Percentiles rank a stretch among this genome's conserved stretches.
phyloP scores from a whole-genome alignment of 352 stramenopile genomes.

The Pythium scleroteichum region DNA sequence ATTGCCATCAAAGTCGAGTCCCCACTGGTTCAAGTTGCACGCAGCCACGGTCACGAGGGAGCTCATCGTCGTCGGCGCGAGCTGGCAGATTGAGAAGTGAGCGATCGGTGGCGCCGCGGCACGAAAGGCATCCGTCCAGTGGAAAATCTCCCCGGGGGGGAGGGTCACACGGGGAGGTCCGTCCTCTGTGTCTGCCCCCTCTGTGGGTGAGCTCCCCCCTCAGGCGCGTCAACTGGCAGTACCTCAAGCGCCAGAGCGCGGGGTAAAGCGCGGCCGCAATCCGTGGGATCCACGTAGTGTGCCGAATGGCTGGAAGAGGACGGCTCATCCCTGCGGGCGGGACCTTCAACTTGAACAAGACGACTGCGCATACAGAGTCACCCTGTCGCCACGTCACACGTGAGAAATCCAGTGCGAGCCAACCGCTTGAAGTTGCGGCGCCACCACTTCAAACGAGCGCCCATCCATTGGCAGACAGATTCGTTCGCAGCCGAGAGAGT shows the following conservation, averaged over 20 bases:
- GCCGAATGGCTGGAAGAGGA: conserved; percentile 8
- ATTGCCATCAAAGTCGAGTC: conserved; percentile 99
- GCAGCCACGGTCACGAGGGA: conserved; percentile 94
- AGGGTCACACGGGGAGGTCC: too few species aligned
- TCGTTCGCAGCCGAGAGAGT: neutral
- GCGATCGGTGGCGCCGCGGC: neutral
- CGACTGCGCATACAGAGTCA: neutral
- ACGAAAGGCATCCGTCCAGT: neutral
- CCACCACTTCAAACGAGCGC: neutral
- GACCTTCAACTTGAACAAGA: neutral
- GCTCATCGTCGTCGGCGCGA: conserved; percentile 47
- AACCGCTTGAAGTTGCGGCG: conserved; percentile 8
- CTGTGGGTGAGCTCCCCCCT: too few species aligned
- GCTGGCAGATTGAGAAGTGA: conserved; percentile 16
- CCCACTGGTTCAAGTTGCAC: conserved; percentile 99
- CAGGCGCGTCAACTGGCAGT: neutral
- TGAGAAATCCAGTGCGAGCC: neutral
- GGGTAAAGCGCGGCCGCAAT: too few species aligned
- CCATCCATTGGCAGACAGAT: neutral
- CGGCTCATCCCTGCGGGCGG: neutral
- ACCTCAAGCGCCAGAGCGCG: conserved; percentile 10
- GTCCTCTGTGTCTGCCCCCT: too few species aligned
- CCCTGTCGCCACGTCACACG: conserved; percentile 13
- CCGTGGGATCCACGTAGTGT: neutral
- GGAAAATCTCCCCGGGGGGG: too few species aligned